phyloP scores from a whole-genome alignment of 2,329 filamentous ascomycete genomes.

The Neopestalotiopsis rosae region DNA sequence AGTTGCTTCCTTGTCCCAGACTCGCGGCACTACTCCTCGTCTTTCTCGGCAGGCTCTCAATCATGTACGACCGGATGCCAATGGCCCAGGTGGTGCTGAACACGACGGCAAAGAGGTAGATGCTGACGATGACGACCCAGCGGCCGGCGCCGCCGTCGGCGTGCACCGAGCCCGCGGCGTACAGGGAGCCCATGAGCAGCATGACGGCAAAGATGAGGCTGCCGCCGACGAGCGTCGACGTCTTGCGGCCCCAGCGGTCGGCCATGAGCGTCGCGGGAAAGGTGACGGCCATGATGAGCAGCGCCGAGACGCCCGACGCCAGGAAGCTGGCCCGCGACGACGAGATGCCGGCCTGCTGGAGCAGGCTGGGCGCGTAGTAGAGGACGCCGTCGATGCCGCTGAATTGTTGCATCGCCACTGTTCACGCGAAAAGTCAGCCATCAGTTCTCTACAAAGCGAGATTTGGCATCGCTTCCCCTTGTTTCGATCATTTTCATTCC shows the following conservation, averaged over 20 bases:
- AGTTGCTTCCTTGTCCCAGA: constrained; percentile 16
- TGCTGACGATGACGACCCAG: constrained; percentile 57
- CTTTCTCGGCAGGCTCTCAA: constrained; percentile 17
- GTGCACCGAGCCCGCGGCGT: constrained; percentile 47
- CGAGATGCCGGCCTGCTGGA: constrained; percentile 62
- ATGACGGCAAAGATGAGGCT: constrained; percentile 55
- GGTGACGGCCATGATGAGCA: constrained; percentile 32
- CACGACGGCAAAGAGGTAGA: constrained; percentile 54
- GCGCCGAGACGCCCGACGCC: constrained; percentile 31
- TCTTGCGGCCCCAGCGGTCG: constrained; percentile 61
- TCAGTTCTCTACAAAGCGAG: not conserved
- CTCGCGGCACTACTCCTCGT: constrained; percentile 15
- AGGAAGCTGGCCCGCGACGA: constrained; percentile 41
- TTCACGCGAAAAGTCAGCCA: constrained; percentile 37
- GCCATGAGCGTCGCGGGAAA: constrained; percentile 54
- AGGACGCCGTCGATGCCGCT: constrained; percentile 66
- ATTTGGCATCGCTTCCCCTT: no score
- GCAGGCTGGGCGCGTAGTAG: constrained; percentile 66
- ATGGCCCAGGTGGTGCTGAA: constrained; percentile 59
- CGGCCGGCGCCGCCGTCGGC: constrained; percentile 42
- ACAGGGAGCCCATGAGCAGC: constrained; percentile 58
- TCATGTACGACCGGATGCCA: constrained; percentile 52
- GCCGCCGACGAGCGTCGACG: constrained; percentile 58
- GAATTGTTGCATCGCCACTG: constrained; percentile 61
- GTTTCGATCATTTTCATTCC: no score